Base-by-base conservation (phyloP, 2,329 filamentous ascomycete genomes). In the Verticillium nonalfalfae region DNA sequence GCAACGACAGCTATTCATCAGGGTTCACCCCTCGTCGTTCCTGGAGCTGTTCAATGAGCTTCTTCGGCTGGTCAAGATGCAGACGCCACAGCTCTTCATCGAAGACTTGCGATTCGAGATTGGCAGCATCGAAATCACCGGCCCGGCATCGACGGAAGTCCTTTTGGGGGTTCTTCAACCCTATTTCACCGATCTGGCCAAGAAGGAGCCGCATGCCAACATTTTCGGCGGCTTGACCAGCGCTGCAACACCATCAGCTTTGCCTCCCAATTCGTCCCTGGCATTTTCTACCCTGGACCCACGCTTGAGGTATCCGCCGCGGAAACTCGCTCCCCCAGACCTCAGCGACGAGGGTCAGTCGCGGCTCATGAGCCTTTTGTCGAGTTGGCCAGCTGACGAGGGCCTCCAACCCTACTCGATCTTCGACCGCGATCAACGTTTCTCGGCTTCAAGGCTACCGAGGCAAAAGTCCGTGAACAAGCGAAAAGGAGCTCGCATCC, bases 11-110 rank as follows among this genome's bases (percentile, higher is more conserved):
- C 71, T 91, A 1, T 86, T 94, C 61, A 74, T 97, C 59, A 83
- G 93, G 60, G 77, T 94, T 1, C 94, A 98, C 72, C 95, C 95
- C 2, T 89, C 93, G 21, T 89, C 90, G 7, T 94, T 92, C 68
- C 75, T 86, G 1, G 84, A 90, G 66, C 73, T 88, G 0, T 93
- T 90, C 79, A 79, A 86, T 26, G 81, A 89, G 63, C 72, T 92
- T 2, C 68, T 86, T 15, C 78, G 78, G 2, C 73, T 86, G 1
- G 78, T 79, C 18, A 88, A 85, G 68, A 80, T 83, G 64, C 83
- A 85, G 66, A 87, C 81, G 45, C 88, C 88, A 1, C 77, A 78
- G 4, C 79, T 90, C 7, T 83, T 81, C 35, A 77, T 90, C 7
- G 87, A 90, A 67, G 89, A 92, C 68, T 71, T 91, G 38, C 84